Percentiles rank a stretch among this genome's conserved stretches.
phyloP scores from a whole-genome alignment of 768 basidiomycete genomes.

The Postia placenta region DNA sequence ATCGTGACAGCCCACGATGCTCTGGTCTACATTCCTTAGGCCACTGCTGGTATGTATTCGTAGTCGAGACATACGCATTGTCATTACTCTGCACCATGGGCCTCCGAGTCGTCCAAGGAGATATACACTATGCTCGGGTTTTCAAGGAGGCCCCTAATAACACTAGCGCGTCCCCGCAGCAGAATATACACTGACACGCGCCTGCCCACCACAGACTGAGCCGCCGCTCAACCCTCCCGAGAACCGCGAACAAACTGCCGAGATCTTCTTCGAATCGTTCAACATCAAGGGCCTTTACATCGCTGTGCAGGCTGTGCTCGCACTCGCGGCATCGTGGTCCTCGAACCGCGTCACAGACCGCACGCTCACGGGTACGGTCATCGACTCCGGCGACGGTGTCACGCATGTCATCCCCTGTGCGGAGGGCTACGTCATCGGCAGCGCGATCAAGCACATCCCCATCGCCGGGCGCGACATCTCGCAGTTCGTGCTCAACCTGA shows the following conservation, averaged over 20 bases:
- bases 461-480: constrained; percentile 98
- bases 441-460: constrained; percentile 97
- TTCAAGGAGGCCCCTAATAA: background rate
- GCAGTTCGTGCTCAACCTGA: constrained; percentile 90
- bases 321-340: constrained; percentile 96
- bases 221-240: constrained; percentile 97
- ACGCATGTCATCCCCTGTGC: constrained; percentile 96
- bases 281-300: constrained; percentile 99
- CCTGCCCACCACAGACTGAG: constrained; percentile 65
- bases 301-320: constrained; percentile 96
- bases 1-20: no score
- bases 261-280: constrained; percentile 99
- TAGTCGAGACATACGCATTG: no score
- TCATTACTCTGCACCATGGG: no score
- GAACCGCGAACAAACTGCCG: constrained; percentile 97
- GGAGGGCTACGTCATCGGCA: constrained; percentile 98
- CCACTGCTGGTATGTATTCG: no score
- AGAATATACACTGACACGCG: background rate
- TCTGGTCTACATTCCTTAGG: no score
- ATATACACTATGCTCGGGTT: no score
- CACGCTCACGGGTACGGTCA: constrained; percentile 93
- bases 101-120: no score
- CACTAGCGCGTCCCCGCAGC: background rate
- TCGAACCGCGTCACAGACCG: constrained; percentile 86
- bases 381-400: constrained; percentile 98